Evolutionary conservation across 164 flowering plant species (phyloP).

Genomic region (Stephania yunnanensis): DNA sequence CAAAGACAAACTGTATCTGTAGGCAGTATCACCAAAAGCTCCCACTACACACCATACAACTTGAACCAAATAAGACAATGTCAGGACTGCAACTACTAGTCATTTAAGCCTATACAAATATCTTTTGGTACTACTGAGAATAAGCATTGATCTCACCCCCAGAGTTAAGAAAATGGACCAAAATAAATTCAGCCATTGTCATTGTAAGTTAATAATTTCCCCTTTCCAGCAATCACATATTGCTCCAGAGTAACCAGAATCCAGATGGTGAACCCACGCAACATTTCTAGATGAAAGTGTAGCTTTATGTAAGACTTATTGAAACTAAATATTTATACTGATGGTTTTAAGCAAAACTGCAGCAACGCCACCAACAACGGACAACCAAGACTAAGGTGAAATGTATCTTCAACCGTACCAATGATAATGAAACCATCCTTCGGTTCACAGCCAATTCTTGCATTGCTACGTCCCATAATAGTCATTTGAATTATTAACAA

Average conservation of each 20-base stretch:
- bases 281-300: slow-evolving; percentile 16
- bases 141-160: slow-evolving; percentile 4
- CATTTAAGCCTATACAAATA: slow-evolving; percentile 16
- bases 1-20: background rate
- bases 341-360: background rate
- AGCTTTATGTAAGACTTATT: slow-evolving; percentile 24
- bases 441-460: background rate
- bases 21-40: background rate
- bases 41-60: background rate
- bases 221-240: slow-evolving; percentile 19
- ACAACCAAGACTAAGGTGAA: background rate
- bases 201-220: slow-evolving; percentile 1
- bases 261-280: slow-evolving; percentile 8
- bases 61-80: background rate
- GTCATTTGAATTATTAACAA: slow-evolving; percentile 41
- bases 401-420: slow-evolving; percentile 4
- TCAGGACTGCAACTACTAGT: background rate
- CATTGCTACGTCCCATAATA: slow-evolving; percentile 38
- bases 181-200: slow-evolving; percentile 10
- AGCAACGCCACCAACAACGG: slow-evolving; percentile 1
- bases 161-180: slow-evolving; percentile 6
- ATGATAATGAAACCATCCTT: slow-evolving; percentile 1
- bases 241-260: slow-evolving; percentile 18
- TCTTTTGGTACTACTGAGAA: slow-evolving; percentile 13
- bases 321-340: slow-evolving; percentile 14